phyloP scores from a whole-genome alignment of 2,329 filamentous ascomycete genomes.

The Capronia epimyces region DNA sequence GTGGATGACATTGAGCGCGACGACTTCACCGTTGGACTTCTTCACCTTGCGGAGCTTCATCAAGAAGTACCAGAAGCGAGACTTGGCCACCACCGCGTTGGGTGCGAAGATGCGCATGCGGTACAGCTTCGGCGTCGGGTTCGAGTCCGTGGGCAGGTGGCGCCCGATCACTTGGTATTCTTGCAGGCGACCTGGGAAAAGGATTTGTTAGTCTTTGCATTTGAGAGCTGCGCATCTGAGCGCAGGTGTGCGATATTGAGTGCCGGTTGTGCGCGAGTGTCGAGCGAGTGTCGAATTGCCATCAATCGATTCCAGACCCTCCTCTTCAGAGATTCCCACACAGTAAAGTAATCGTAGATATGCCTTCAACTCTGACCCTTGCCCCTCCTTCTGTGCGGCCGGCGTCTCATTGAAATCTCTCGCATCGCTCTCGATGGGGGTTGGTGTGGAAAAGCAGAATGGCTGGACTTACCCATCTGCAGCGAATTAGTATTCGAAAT shows the following conservation, averaged over 20 bases:
- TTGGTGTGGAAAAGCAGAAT: background rate
- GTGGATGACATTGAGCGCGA: slow-evolving; percentile 90
- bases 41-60: slow-evolving; percentile 99
- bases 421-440: slow-evolving; percentile 2
- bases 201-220: slow-evolving; percentile 11
- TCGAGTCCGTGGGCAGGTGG: slow-evolving; percentile 94
- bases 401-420: background rate
- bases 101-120: slow-evolving; percentile 99
- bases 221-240: background rate
- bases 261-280: background rate
- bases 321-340: background rate
- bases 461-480: slow-evolving; percentile 58
- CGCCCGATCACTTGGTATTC: slow-evolving; percentile 99
- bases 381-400: background rate
- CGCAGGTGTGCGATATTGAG: background rate
- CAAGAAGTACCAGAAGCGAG: slow-evolving; percentile 99
- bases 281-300: background rate
- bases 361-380: background rate
- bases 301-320: background rate
- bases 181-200: slow-evolving; percentile 81
- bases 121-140: slow-evolving; percentile 97
- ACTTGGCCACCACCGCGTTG: slow-evolving; percentile 98
- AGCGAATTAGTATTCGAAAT: slow-evolving; percentile 29
- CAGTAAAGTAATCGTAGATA: background rate
- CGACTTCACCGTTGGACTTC: slow-evolving; percentile 99